Evolutionary conservation across 2,329 filamentous ascomycete species (phyloP), one percentile per base, ranked within the genome.

Genomic region (Eurotiales sp.): DNA sequence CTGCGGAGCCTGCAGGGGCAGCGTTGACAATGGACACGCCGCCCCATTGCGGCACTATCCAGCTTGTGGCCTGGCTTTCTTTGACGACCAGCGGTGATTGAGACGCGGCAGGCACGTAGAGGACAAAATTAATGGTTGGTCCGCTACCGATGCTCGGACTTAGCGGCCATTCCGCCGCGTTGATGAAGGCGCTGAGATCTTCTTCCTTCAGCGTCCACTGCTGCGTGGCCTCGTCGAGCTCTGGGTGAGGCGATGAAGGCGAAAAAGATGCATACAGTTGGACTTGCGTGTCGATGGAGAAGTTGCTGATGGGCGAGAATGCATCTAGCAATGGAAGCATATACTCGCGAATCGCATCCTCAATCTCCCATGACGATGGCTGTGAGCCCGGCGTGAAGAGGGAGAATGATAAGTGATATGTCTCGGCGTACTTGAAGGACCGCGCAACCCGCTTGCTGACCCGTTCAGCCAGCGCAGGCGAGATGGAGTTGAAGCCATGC

Each of bases 1-100:
- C 54, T 25, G 55, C 29, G 71, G 73, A 37, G 69, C 66, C 42
- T 68, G 62, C 8, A 72, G 72, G 8, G 27, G 74, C 62, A 27
- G 57, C 51, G 59, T 86, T 86, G 46, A 95, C 75, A 32, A 89
- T 85, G 48, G 81, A 77, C 2, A 88, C 82, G 8, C 85, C 85
- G 32, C 93, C 93, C 93, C 93, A 99, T 73, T 99, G 93, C 0
- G 93, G 93, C 40, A 99, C 87, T 57, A 96, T 79, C 92, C 92
- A 97, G 55, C 90, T 90, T 8, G 85, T 90, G 7, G 77, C 80
- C 29, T 74, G 72, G 56, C 75, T 82, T 45, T 81, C 81, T 51
- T 80, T 78, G 41, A 87, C 76, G 7, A 81, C 59, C 29, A 87
- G 71, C 11, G 84, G 84, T 3, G 78, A 78, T 54, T 83, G 78